Percentiles rank a stretch among this genome's conserved stretches.
Evolutionary conservation across 2,329 filamentous ascomycete species (phyloP).

Genomic region (Aureobasidium sp.): DNA sequence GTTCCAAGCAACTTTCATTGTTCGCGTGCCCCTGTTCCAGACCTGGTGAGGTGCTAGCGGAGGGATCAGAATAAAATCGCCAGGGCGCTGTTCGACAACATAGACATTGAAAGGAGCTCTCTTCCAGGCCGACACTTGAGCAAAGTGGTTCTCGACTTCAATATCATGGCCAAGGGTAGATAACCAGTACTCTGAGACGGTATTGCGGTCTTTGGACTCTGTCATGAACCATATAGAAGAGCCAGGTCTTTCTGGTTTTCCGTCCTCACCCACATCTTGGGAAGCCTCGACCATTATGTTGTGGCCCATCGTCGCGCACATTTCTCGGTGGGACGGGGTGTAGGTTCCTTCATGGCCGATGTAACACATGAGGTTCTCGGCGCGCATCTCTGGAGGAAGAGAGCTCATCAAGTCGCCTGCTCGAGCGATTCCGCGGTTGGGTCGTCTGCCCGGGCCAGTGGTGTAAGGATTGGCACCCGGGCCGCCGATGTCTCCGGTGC

Average conservation of each 20-base stretch:
- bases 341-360: conserved; percentile 96
- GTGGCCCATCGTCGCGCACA: conserved; percentile 93
- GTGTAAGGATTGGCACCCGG: conserved; percentile 48
- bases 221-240: conserved; percentile 99
- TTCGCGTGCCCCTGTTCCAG: conserved; percentile 93
- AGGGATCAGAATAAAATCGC: conserved; percentile 90
- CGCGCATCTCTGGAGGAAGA: conserved; percentile 77
- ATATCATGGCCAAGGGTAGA: conserved; percentile 93
- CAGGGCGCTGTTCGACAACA: conserved; percentile 80
- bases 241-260: conserved; percentile 65
- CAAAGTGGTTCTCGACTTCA: conserved; percentile 94
- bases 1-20: conserved; percentile 98
- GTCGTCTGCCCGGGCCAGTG: conserved; percentile 39
- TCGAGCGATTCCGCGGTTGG: conserved; percentile 55
- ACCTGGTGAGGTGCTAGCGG: conserved; percentile 93
- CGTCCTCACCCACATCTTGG: conserved; percentile 53
- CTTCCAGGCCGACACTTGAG: conserved; percentile 91
- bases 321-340: conserved; percentile 89
- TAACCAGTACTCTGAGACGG: conserved; percentile 89
- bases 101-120: conserved; percentile 90
- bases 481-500: conserved; percentile 53
- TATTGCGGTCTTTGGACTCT: conserved; percentile 81
- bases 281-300: conserved; percentile 98
- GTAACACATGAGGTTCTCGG: conserved; percentile 97
- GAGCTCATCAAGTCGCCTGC: conserved; percentile 94